Evolutionary conservation across 768 basidiomycete species (phyloP), one percentile per base, ranked within the genome.

Genomic region (Xanthoconium purpureum): DNA sequence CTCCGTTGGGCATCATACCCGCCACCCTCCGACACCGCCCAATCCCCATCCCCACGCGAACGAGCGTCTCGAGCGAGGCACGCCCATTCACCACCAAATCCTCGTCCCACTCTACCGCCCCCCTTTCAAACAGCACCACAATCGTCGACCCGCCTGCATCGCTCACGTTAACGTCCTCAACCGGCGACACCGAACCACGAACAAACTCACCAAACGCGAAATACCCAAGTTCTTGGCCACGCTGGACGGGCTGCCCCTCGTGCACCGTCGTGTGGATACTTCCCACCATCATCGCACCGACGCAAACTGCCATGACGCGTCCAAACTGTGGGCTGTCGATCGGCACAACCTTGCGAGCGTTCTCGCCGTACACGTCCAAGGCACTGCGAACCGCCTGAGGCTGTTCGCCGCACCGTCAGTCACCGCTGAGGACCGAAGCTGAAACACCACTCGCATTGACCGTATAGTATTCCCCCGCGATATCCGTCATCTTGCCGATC

Each of bases 251-350:
- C 20, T 96, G 82, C 1, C 94, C 94, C 64, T 95, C 91, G 46
- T 86, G 63, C n/a, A 94, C 88, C 0, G 93, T 94, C 6, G 88
- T 90, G 63, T 84, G 71, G 68, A 98, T 98, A 57, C 87, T 91
- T 11, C 91, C 94, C 13, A 91, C 95, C 91, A 94, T 92, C 93
- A 95, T 95, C 8, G 93, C 93, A 24, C 94, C 94, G 9, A 95
- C 78, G 62, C 92, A 94, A 2, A 96, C 93, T 2, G 85, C 87
- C 85, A 96, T 92, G 20, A 98, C 94, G 0, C 85, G 80, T 3
- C 96, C 96, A 67, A 97, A 98, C 45, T 88, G 84, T 0, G 88
- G 85, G 57, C 86, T 92, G 59, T 96, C 86, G 52, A 98, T 95
- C 2, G 91, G 91, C 8, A 96, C 89, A 35, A 99, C 85, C 77